Conservation (phyloP, 805 yeast genomes). For the Saturnispora sekii region DNA sequence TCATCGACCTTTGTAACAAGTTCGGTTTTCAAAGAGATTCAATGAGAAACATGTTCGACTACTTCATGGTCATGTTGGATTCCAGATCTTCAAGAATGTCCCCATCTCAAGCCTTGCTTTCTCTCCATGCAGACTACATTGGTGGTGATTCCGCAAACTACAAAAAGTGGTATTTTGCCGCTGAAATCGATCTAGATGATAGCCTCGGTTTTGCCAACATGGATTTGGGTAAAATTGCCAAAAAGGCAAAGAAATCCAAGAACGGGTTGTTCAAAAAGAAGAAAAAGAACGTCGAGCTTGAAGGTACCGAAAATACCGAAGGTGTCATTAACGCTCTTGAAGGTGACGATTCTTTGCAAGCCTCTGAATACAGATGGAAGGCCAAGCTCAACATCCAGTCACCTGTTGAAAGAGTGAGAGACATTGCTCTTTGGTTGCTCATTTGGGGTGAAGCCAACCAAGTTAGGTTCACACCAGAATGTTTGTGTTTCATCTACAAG, state of each 20-base stretch:
- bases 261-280: slow-evolving; percentile 34
- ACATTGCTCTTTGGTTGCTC: slow-evolving; percentile 62
- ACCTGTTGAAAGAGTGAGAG: slow-evolving; percentile 76
- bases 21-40: slow-evolving; percentile 90
- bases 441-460: slow-evolving; percentile 91
- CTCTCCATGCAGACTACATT: slow-evolving; percentile 78
- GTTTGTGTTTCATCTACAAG: slow-evolving; percentile 89
- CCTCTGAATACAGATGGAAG: slow-evolving; percentile 78
- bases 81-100: slow-evolving; percentile 84
- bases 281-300: slow-evolving; percentile 66
- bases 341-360: slow-evolving; percentile 79
- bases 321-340: slow-evolving; percentile 53
- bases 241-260: slow-evolving; percentile 72
- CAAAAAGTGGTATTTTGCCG: slow-evolving; percentile 83
- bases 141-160: slow-evolving; percentile 84
- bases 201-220: slow-evolving; percentile 76
- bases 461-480: slow-evolving; percentile 87
- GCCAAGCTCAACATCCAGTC: slow-evolving; percentile 62
- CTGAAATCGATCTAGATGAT: slow-evolving; percentile 80
- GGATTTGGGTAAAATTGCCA: slow-evolving; percentile 64
- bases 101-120: slow-evolving; percentile 75
- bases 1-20: slow-evolving; percentile 72
- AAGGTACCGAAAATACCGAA: slow-evolving; percentile 59
- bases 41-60: slow-evolving; percentile 85
- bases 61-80: slow-evolving; percentile 75